Evolutionary conservation across 106 monocot species (phyloP), one percentile per base, ranked within the genome.

Genomic region (Phalaenopsis aphrodite): DNA sequence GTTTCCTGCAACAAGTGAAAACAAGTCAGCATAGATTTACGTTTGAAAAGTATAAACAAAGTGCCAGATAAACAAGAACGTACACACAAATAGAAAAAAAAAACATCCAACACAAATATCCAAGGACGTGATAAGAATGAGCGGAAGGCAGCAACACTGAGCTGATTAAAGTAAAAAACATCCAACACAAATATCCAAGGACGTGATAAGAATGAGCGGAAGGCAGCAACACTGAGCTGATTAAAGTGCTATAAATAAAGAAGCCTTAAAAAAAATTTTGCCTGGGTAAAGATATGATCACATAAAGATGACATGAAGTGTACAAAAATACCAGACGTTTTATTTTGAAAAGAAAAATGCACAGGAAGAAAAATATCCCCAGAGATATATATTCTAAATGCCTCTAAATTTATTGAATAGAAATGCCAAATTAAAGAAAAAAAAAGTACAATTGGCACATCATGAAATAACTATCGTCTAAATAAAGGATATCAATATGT

Each of bases 1-100:
- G 77, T 90, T 95, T 57, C 99, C 99, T 99, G 87, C 56, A 87
- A 78, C 38, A 49, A 16, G 82, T 56, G 21, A 67, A 1, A 77
- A 52, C 55, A 74, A 74, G 74, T 42, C 42, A 74, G 19, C 8
- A 45, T 41, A 1, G 43, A 19, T 23, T 21, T 23, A 24, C 69
- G 1, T 14, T 38, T 10, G 69, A 69, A 39, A 39, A 39, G 14
- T 11, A 69, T 65, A 69, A 38, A 39, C 37, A 38, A 14, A 69
- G 39, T 38, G 5, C 15, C 38, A 69, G 38, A 69, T 9, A 69
- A 38, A 14, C 38, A 69, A 30, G 30, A 30, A 30, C 30, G 30
- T 30, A 30, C 30, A 30, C 0, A 30, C 30, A 30, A 30, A 30
- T 30, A 30, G 30, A 30, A 30, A 30, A 30, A 30, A 30, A 30